Percentiles rank a stretch among this genome's conserved stretches.
Conservation (phyloP, 2,329 filamentous ascomycete species). For the Xylaria multiplex region DNA sequence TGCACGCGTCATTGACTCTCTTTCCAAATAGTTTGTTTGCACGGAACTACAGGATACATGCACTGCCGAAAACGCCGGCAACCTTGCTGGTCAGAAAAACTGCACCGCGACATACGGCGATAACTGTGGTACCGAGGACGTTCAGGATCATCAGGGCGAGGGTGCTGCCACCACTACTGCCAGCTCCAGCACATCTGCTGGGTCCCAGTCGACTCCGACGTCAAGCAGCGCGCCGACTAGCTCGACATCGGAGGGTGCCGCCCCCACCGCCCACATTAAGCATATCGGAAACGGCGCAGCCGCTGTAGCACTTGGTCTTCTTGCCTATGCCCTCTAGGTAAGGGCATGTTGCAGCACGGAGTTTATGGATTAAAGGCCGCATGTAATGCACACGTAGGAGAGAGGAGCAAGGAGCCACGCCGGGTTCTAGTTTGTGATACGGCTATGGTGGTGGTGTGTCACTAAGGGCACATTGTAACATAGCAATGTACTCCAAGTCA, state of each 20-base stretch:
- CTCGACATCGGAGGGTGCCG: constrained; percentile 43
- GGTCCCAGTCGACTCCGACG: constrained; percentile 36
- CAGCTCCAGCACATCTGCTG: constrained; percentile 46
- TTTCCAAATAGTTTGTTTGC: constrained; percentile 60
- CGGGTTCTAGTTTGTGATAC: background rate
- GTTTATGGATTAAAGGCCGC: constrained; percentile 14
- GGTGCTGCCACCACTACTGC: constrained; percentile 44
- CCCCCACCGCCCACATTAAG: constrained; percentile 45
- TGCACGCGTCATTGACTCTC: constrained; percentile 34
- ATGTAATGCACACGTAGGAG: background rate
- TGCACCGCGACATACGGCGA: constrained; percentile 60
- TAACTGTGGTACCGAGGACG: constrained; percentile 59
- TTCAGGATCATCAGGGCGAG: constrained; percentile 50
- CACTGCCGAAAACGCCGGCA: constrained; percentile 55
- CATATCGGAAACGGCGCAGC: constrained; percentile 58
- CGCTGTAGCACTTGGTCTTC: constrained; percentile 61
- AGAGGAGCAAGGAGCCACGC: background rate
- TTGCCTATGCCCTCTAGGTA: constrained; percentile 62
- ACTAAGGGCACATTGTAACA: constrained; percentile 8
- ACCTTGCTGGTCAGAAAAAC: constrained; percentile 56
- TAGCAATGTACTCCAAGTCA: constrained; percentile 9
- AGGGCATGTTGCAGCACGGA: constrained; percentile 27
- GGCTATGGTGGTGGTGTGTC: background rate
- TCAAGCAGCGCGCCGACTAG: constrained; percentile 37
- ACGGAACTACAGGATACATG: constrained; percentile 59